Percentiles rank a stretch among this genome's conserved stretches.
Evolutionary conservation across 345 rosid genomes (phyloP).

Genomic region (Gossypium australe): DNA sequence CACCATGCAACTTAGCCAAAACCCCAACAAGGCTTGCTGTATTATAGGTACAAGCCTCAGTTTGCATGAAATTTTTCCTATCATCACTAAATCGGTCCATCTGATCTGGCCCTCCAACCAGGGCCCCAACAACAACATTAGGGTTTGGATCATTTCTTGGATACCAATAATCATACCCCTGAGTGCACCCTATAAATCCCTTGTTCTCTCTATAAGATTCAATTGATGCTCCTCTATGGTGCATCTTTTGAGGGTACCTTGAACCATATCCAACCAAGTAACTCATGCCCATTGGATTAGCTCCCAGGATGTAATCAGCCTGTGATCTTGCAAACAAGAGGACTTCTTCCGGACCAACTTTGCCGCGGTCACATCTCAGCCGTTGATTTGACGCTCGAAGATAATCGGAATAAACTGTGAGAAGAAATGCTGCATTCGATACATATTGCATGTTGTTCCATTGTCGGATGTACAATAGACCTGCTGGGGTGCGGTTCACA

Average conservation of each 20-base stretch:
- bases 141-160: slow-evolving; percentile 37
- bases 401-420: slow-evolving; percentile 41
- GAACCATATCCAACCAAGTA: slow-evolving; percentile 57
- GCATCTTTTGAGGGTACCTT: slow-evolving; percentile 44
- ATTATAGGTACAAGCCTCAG: slow-evolving; percentile 64
- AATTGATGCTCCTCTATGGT: slow-evolving; percentile 69
- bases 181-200: slow-evolving; percentile 64
- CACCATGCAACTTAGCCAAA: slow-evolving; percentile 35
- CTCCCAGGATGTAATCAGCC: slow-evolving; percentile 55
- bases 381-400: slow-evolving; percentile 27
- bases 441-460: slow-evolving; percentile 76
- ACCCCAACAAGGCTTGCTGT: slow-evolving; percentile 51
- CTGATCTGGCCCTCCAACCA: slow-evolving; percentile 60
- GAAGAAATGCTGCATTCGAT: slow-evolving; percentile 45
- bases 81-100: slow-evolving; percentile 42
- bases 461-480: slow-evolving; percentile 42
- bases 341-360: slow-evolving; percentile 29
- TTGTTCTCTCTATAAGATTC: slow-evolving; percentile 33
- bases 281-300: slow-evolving; percentile 52
- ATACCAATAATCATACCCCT: slow-evolving; percentile 56
- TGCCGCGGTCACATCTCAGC: slow-evolving; percentile 26
- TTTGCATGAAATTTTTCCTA: slow-evolving; percentile 39
- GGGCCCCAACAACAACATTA: slow-evolving; percentile 40
- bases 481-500: slow-evolving; percentile 53
- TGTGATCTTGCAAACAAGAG: slow-evolving; percentile 41